phyloP scores from a whole-genome alignment of 257 asterid species.

The Solanum piurae region DNA sequence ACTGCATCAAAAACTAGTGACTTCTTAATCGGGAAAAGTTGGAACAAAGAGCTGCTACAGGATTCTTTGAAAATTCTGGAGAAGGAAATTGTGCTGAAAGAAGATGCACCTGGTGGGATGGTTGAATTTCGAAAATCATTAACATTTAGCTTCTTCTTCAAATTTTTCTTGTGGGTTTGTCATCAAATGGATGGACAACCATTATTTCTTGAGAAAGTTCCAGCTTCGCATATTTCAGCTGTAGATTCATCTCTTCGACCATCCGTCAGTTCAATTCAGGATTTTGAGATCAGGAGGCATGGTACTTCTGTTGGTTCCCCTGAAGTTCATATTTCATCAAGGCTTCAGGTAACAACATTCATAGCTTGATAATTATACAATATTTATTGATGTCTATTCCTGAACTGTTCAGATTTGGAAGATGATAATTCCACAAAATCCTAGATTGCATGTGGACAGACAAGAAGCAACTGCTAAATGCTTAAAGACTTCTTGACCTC shows the following conservation, averaged over 20 bases:
- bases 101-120: constrained; percentile 97
- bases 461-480: neutral
- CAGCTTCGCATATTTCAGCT: constrained; percentile 69
- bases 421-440: neutral
- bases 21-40: constrained; percentile 58
- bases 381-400: neutral
- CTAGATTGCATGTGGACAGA: neutral
- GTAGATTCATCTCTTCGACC: constrained; percentile 51
- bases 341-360: constrained; percentile 54
- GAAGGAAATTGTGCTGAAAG: constrained; percentile 68
- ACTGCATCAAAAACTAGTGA: constrained; percentile 41
- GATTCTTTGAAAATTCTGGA: constrained; percentile 50
- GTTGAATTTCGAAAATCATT: constrained; percentile 84
- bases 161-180: constrained; percentile 84
- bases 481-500: neutral
- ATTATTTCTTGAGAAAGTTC: constrained; percentile 39
- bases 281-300: constrained; percentile 56
- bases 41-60: constrained; percentile 56
- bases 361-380: neutral
- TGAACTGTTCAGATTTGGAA: neutral
- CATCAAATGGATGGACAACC: constrained; percentile 57
- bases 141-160: constrained; percentile 78
- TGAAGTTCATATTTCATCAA: constrained; percentile 83
- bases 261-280: constrained; percentile 51
- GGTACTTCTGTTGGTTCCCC: constrained; percentile 88